Evolutionary conservation across 1,284 basidiomycete genomes (phyloP), one percentile per base, ranked within the genome.

Genomic region (Ceratorhiza oryzae-sativae): DNA sequence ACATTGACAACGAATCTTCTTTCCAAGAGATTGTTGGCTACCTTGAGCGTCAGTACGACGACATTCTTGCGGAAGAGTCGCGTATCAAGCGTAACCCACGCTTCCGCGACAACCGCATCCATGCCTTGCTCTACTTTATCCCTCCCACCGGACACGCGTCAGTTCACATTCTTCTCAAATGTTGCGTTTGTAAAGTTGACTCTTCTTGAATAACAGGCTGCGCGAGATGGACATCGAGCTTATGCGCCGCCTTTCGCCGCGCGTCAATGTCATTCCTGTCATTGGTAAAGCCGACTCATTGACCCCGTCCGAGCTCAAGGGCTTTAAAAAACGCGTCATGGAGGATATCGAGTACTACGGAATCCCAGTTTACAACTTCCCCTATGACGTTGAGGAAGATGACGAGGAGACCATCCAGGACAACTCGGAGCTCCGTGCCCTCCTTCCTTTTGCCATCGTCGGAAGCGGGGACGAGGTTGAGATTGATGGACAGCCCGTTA

Each of bases 281-380:
- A 88, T 99, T 79, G 97, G 97, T 77, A 99, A 99, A 82, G 92
- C 96, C 6, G 97, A 99, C 82, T 91, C 94, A 8, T 83, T 99
- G 80, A 98, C 97, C 18, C 93, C 94, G 3, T 88, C 86, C 74
- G 96, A 98, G 81, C 88, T 98, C 71, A 88, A 88, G 74, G 94
- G 90, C 12, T 99, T 99, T 88, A 99, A 98, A 87, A 95, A 96
- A 83, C 87, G 97, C 80, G 94, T 99, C 79, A 98, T 98, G 95
- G 96, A 99, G 83, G 97, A 99, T 80, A 98, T 99, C 77, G 97
- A 98, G 79, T 88, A 98, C 84, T 98, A 99, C 80, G 91, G 92
- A 76, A 99, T 99, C 77, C 97, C 97, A 5, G 92, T 99, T 55
- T 99, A 99, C 87, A 99, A 99, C 85, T 99, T 99, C 88, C 97